Evolutionary conservation across 768 basidiomycete species (phyloP), one percentile per base, ranked within the genome.

Genomic region (Boletellus ananas): DNA sequence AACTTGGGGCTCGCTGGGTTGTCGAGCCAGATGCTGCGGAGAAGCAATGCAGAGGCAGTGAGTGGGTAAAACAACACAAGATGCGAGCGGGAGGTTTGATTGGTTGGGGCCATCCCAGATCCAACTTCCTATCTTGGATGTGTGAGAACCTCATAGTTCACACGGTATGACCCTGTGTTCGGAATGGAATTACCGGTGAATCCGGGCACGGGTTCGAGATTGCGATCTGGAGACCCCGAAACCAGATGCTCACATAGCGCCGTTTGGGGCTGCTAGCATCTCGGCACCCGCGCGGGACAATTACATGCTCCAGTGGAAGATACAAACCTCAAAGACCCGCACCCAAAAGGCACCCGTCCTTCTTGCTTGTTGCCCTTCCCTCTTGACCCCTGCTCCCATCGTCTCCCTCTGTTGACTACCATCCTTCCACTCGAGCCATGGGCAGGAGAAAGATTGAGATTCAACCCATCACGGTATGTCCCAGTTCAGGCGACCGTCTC

Each of bases 391-490:
- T 43, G 50, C 65, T 51, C 54, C 56, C 65, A 58, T 50, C 65
- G 45, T 58, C 56, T 49, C 58, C 27, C 41, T 20, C 11, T 18
- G 36, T 36, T 39, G 47, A 38, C 2, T 33, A 18, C 27, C 14
- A 7, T 37, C 7, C 34, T 4, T 34, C 36, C 45, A 29, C 41
- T 54, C 46, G 14, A 41, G 53, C 66, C 59, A 85, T 85, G 86
- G 86, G 86, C 56, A 72, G 86, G 67, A 72, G 86, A 73, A 88
- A 88, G 75, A 88, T 88, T 61, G 86, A 87, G 72, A 88, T 88
- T 39, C 84, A 86, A 66, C 85, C 87, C 57, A 88, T 88, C 64
- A 83, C 81, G 2, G 86, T 87, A 57, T 65, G 85, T 79, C 53
- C 48, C 43, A 38, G 44, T 51, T 23, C 38, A 39, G 35, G 34